Conservation (phyloP, 768 basidiomycete species). For the Boletus reticulatus region DNA sequence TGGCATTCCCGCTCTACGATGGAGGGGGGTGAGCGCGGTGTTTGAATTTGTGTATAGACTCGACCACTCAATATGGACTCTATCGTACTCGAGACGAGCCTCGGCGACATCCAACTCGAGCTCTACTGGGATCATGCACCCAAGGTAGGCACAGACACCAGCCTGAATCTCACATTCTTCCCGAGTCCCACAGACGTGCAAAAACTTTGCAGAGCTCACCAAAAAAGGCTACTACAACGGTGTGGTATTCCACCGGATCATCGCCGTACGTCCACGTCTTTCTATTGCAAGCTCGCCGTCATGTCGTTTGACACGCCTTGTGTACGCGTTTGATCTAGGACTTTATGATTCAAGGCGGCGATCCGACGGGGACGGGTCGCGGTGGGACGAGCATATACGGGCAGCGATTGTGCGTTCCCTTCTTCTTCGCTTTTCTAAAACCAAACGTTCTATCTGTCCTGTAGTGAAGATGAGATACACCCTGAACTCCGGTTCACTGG, state of each 20-base stretch:
- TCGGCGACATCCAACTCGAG: slow-evolving; percentile 88
- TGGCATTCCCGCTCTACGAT: too few relatives aligned
- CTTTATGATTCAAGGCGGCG: slow-evolving; percentile 97
- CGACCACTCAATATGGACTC: slow-evolving; percentile 38
- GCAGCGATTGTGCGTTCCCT: slow-evolving; percentile 70
- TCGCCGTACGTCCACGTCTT: slow-evolving; percentile 49
- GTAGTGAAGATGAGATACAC: slow-evolving; percentile 86
- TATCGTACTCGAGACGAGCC: slow-evolving; percentile 75
- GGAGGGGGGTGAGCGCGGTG: too few relatives aligned
- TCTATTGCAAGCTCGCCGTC: background rate
- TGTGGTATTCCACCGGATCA: slow-evolving; percentile 87
- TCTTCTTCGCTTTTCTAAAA: background rate
- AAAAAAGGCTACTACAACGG: slow-evolving; percentile 92
- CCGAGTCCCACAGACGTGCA: slow-evolving; percentile 66
- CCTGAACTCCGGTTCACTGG: slow-evolving; percentile 93
- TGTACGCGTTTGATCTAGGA: slow-evolving; percentile 47
- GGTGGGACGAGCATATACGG: slow-evolving; percentile 91
- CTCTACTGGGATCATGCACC: slow-evolving; percentile 94
- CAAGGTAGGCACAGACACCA: slow-evolving; percentile 38
- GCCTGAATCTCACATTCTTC: too few relatives aligned
- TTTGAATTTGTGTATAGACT: too few relatives aligned
- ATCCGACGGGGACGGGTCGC: slow-evolving; percentile 93
- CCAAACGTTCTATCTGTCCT: background rate
- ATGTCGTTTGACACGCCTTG: background rate
- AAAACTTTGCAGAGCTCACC: slow-evolving; percentile 92